Evolutionary conservation across 768 basidiomycete species (phyloP).

Genomic region (Sutorius australiensis): DNA sequence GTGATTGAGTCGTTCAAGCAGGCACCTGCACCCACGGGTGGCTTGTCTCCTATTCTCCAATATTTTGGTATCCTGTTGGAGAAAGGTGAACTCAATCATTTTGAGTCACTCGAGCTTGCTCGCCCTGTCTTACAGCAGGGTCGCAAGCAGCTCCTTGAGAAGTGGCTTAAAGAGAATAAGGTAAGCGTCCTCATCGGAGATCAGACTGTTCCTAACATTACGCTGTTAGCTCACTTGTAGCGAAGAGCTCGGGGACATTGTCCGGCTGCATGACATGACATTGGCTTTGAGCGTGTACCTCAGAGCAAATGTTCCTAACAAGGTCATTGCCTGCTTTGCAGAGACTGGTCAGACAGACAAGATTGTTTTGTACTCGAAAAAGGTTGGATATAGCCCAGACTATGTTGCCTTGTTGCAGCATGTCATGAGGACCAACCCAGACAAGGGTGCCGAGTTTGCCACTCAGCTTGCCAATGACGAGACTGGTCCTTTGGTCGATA

Average conservation of each 20-base stretch:
- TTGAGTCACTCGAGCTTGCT: slow-evolving; percentile 93
- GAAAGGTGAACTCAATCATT: slow-evolving; percentile 96
- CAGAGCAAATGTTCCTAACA: slow-evolving; percentile 96
- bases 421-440: slow-evolving; percentile 92
- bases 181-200: slow-evolving; percentile 34
- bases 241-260: slow-evolving; percentile 97
- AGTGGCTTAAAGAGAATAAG: slow-evolving; percentile 99
- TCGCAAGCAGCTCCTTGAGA: slow-evolving; percentile 94
- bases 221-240: slow-evolving; percentile 83
- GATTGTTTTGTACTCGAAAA: slow-evolving; percentile 96
- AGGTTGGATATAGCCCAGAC: slow-evolving; percentile 91
- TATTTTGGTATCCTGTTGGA: slow-evolving; percentile 99
- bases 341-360: slow-evolving; percentile 99
- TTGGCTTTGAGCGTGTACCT: slow-evolving; percentile 96
- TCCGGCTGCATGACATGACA: slow-evolving; percentile 92
- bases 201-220: slow-evolving; percentile 9
- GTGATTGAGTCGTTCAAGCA: slow-evolving; percentile 98
- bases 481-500: slow-evolving; percentile 83
- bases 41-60: slow-evolving; percentile 92
- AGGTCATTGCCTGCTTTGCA: slow-evolving; percentile 98
- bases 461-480: slow-evolving; percentile 92
- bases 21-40: slow-evolving; percentile 86
- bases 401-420: slow-evolving; percentile 92
- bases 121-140: slow-evolving; percentile 95
- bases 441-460: slow-evolving; percentile 99